Evolutionary conservation across 129 eudicot species (phyloP).

Genomic region (Rutidosis leptorrhynchoides): DNA sequence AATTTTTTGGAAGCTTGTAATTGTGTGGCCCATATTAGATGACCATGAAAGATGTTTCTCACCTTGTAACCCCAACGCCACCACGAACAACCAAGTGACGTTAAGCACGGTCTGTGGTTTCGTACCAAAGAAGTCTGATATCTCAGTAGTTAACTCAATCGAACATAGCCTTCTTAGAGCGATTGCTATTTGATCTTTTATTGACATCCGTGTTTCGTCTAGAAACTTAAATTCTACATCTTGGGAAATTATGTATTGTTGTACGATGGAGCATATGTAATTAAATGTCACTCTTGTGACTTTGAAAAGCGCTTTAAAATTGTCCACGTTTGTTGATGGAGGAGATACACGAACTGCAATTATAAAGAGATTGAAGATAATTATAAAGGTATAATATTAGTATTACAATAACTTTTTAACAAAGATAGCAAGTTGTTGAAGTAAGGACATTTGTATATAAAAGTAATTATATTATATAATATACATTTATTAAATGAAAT

Average conservation of each 20-base stretch:
- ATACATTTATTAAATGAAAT: not conserved
- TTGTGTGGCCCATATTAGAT: conserved; percentile 28
- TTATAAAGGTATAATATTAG: not conserved
- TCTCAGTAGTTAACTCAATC: conserved; percentile 33
- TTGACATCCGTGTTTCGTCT: conserved; percentile 38
- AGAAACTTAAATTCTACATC: conserved; percentile 26
- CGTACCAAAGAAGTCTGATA: conserved; percentile 47
- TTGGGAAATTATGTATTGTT: conserved; percentile 39
- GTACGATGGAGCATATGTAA: conserved; percentile 52
- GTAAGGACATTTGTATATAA: too few species aligned
- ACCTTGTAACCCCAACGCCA: conserved; percentile 40
- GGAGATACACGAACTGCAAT: conserved; percentile 35
- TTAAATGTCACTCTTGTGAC: conserved; percentile 53
- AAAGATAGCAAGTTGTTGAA: too few species aligned
- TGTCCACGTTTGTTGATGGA: conserved; percentile 32
- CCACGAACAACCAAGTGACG: conserved; percentile 60
- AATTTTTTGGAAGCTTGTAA: conserved; percentile 41
- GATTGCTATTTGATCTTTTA: conserved; percentile 53
- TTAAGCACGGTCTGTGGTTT: conserved; percentile 45
- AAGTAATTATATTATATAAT: too few species aligned
- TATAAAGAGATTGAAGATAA: not conserved
- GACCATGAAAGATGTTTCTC: conserved; percentile 46
- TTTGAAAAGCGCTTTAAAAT: conserved; percentile 40
- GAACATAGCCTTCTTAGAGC: conserved; percentile 56
- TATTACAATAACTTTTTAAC: not conserved